Evolutionary conservation across 2,329 filamentous ascomycete genomes (phyloP), one percentile per base, ranked within the genome.

Genomic region (Aspergillus ustus): DNA sequence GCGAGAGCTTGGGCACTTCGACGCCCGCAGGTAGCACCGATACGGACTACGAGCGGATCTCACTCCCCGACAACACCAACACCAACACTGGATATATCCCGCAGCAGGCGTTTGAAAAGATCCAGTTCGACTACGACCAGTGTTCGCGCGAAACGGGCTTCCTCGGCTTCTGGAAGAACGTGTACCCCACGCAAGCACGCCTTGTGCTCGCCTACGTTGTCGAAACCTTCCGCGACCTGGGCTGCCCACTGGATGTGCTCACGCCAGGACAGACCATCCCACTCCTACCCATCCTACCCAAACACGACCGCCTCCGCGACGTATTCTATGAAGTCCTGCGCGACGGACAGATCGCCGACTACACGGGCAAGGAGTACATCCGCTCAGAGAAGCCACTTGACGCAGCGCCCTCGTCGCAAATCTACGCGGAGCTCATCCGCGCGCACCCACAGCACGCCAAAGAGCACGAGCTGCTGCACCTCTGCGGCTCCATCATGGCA

Each of bases 181-280:
- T 76, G 6, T 57, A 69, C 22, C 73, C 71, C 0, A 60, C 55
- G 19, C 61, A 66, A 31, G 70, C 64, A 4, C 51, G 66, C 40
- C 54, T 72, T 3, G 69, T 64, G n/a, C 46, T 67, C 13, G 67
- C 63, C 5, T 58, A 64, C 28, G 60, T 60, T 8, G 48, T 60
- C 8, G 75, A 79, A 31, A 72, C 74, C 1, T 75, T 77, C 34
- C 69, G 74, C 20, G 31, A 76, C 60, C 67, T 78, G 0, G 76
- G 75, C 1, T 70, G 63, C 22, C n/a, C 22, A 2, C 44, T 72
- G 13, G 52, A 65, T 1, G 56, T 60, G 1, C 69, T 71, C 4
- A 37, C 43, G 3, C 29, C 72, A 1, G 73, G 75, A 7, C 57
- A 66, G 22, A 28, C 7, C 7, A 44, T 66, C 2, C 48, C 63